Evolutionary conservation across 164 flowering plant genomes (phyloP).

Genomic region (Vitis riparia): DNA sequence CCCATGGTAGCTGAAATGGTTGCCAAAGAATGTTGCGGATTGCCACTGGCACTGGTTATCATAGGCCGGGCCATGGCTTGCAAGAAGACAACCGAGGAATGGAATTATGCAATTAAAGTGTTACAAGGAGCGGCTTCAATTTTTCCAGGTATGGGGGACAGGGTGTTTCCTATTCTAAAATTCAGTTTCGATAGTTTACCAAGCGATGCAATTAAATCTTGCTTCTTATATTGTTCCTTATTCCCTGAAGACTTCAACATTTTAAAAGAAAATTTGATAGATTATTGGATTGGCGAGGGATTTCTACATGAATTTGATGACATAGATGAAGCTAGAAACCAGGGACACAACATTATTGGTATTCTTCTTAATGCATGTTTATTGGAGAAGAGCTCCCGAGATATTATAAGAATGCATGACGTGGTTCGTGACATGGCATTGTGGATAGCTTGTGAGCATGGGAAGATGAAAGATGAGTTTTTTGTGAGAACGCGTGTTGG

Average conservation of each 20-base stretch:
- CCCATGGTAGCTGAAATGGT: background rate
- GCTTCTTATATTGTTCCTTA: constrained; percentile 15
- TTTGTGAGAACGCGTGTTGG: too few relatives aligned
- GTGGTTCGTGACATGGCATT: constrained; percentile 14
- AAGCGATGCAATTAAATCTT: background rate
- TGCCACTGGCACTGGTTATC: constrained; percentile 18
- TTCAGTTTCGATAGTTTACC: constrained; percentile 16
- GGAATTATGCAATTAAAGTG: constrained; percentile 5
- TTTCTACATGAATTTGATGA: constrained; percentile 6
- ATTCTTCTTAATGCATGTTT: constrained; percentile 5
- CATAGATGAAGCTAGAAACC: background rate
- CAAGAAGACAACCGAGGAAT: constrained; percentile 13
- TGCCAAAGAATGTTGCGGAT: constrained; percentile 11
- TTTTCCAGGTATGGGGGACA: constrained; percentile 5
- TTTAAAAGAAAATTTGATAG: background rate
- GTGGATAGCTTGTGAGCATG: constrained; percentile 1
- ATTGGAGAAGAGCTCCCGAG: background rate
- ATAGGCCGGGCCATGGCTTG: constrained; percentile 15
- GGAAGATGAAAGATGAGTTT: background rate
- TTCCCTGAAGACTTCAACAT: constrained; percentile 9
- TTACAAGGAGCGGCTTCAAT: constrained; percentile 1
- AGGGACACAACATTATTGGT: constrained; percentile 6
- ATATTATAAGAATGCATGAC: constrained; percentile 12
- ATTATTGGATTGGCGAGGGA: constrained; percentile 20
- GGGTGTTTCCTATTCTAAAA: background rate